Base-by-base conservation (phyloP, 2,329 filamentous ascomycete genomes). In the Epichloe sibirici region DNA sequence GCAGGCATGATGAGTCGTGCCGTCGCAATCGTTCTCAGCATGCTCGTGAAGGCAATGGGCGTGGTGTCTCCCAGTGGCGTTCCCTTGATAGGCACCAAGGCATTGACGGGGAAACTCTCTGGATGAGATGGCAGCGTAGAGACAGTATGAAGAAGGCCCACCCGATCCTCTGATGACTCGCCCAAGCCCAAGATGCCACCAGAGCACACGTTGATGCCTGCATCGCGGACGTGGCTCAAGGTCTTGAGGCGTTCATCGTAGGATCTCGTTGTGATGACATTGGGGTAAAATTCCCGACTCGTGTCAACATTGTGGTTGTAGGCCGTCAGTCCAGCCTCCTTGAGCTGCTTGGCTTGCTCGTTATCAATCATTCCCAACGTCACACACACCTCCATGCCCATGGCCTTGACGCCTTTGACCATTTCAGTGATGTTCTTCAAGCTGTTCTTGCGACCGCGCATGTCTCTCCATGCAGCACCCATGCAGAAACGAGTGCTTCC, bases 291-390 rank as follows among this genome's bases (percentile, higher is more conserved):
- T 71, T 95, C 90, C 59, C 90, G 79, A 52, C 84, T 89, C 1
- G 90, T 95, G 70, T 95, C 90, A 58, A 95, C 77, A 65, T 95
- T 95, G 75, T 95, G 90, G 71, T 95, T 95, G 70, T 95, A 95
- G 0, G 90, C 90, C 15, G 90, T 95, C 61, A 95, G 70, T 0
- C 90, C 90, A 0, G 89, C 90, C 2, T 82, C 81, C 65, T 89
- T 90, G 58, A 95, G 77, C 71, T 93, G 86, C 63, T 79, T 79
- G 31, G 90, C 90, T 73, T 95, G 89, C 58, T 76, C 74, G 5
- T 75, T 77, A 67, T 95, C 88, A 61, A 95, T 89, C 90, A 95
- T 95, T 60, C 90, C 90, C 21, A 95, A 77, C 1, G 90, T 95
- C n/a, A 95, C 90, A 66, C 90, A 95, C 7, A 83, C 84, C 68